A percentile compares a stretch with the other conserved stretches of the same genome.
Conservation (phyloP, 345 rosid species). For the Brassica carinata region DNA sequence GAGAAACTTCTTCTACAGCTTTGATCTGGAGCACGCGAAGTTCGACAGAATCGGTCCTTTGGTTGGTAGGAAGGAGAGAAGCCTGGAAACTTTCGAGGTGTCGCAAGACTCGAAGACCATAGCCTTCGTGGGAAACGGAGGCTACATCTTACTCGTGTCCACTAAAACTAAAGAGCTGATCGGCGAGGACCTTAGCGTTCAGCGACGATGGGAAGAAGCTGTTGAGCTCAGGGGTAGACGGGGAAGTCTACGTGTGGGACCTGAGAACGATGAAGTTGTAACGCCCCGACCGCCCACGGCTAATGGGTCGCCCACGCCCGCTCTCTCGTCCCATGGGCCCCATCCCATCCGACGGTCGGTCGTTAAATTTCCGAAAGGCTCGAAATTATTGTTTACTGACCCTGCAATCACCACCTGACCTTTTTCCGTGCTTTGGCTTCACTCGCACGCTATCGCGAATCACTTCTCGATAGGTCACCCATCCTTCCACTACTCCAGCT, state of each 20-base stretch:
- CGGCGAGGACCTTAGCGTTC: constrained; percentile 73
- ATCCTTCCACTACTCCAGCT: no score
- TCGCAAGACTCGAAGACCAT: constrained; percentile 79
- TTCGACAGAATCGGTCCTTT: constrained; percentile 84
- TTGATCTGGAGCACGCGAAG: constrained; percentile 78
- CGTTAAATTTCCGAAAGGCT: no score
- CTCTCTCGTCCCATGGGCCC: no score
- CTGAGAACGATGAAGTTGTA: constrained; percentile 72
- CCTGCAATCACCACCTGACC: no score
- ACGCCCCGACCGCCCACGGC: no score
- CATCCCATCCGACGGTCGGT: no score
- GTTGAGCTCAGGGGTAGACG: constrained; percentile 91
- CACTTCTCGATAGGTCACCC: no score
- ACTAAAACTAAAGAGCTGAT: constrained; percentile 79
- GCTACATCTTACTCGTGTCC: constrained; percentile 81
- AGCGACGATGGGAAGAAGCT: constrained; percentile 66
- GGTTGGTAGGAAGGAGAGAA: constrained; percentile 94
- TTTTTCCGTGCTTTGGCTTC: no score
- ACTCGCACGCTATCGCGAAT: no score
- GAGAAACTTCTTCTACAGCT: constrained; percentile 86
- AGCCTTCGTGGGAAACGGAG: constrained; percentile 88
- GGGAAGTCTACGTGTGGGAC: constrained; percentile 90
- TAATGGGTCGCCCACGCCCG: no score
- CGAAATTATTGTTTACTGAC: no score
- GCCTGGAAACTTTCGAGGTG: constrained; percentile 86